Evolutionary conservation across 2,329 filamentous ascomycete genomes (phyloP).

Genomic region (Ceratocystis destructans): DNA sequence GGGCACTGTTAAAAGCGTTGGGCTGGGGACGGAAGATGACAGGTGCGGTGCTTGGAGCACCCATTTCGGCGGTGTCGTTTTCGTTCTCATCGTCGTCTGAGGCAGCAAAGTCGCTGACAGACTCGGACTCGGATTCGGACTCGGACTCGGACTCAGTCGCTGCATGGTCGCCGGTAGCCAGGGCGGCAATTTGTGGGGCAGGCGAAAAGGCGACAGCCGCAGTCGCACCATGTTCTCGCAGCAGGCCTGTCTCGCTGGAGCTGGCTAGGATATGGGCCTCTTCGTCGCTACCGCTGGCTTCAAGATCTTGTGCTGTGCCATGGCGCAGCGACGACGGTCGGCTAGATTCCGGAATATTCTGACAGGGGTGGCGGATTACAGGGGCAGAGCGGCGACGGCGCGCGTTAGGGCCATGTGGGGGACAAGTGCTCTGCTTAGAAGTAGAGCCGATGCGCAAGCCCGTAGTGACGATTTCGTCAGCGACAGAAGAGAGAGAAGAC

Average conservation of each 20-base stretch:
- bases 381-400: constrained; percentile 36
- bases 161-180: constrained; percentile 22
- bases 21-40: constrained; percentile 66
- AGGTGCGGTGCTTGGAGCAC: constrained; percentile 55
- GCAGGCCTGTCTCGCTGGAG: background rate
- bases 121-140: constrained; percentile 31
- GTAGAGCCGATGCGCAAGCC: constrained; percentile 63
- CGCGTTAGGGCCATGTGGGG: constrained; percentile 28
- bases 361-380: constrained; percentile 19
- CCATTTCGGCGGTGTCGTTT: constrained; percentile 55
- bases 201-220: constrained; percentile 10
- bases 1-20: constrained; percentile 52
- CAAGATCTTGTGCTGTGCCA: constrained; percentile 83
- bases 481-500: constrained; percentile 73
- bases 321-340: constrained; percentile 31
- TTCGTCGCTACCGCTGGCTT: constrained; percentile 83
- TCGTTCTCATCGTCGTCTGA: constrained; percentile 39
- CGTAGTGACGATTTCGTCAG: constrained; percentile 82
- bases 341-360: constrained; percentile 13
- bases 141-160: constrained; percentile 31
- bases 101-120: constrained; percentile 22
- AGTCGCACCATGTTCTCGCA: background rate
- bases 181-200: background rate
- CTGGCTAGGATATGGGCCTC: constrained; percentile 41
- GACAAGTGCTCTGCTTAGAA: background rate